Evolutionary conservation across 176 grass and related monocot genomes (phyloP), one percentile per base, ranked within the genome.

Genomic region (bread wheat (Triticum aestivum)): DNA sequence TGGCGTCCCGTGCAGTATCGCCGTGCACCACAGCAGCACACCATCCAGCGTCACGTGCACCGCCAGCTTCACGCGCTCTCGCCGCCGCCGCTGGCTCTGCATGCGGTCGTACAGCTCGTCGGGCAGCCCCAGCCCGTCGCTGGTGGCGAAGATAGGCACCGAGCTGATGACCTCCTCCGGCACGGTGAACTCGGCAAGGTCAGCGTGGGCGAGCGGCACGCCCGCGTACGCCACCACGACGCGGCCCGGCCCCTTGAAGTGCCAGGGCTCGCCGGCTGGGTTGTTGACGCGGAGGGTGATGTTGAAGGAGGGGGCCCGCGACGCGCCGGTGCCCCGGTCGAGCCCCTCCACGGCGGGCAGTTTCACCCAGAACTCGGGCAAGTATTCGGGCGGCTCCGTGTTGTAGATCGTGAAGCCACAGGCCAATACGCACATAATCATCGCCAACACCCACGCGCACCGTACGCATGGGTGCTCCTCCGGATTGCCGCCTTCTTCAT

Each of bases 211-310:
- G 18, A 70, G 64, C 65, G 65, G 65, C 64, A 82, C 65, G 29
- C 79, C 79, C 42, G 65, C 44, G 79, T 82, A 82, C 20, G 65
- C 26, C 64, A 69, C 79, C 42, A 29, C 42, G 26, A 33, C 79
- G 64, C 63, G 41, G 42, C 79, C 63, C 3, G 79, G 44, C 27
- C 17, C 63, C 17, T 52, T 41, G 33, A 79, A 79, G 59, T 21
- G 59, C 78, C 78, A 63, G 12, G 23, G 26, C 29, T 2, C 42
- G 12, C 3, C 5, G 29, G 23, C 61, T 26, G 8, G 1, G 64
- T 68, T 68, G 63, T 47, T 33, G 64, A 68, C 79, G 64, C 79
- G 79, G 44, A 82, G 79, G 2, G 65, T 82, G 79, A 82, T 67
- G 79, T 23, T 69, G 79, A 82, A 82, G 3, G 45, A 8, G 17